phyloP scores from a whole-genome alignment of 1,284 basidiomycete genomes.

The Puccinia polysora region DNA sequence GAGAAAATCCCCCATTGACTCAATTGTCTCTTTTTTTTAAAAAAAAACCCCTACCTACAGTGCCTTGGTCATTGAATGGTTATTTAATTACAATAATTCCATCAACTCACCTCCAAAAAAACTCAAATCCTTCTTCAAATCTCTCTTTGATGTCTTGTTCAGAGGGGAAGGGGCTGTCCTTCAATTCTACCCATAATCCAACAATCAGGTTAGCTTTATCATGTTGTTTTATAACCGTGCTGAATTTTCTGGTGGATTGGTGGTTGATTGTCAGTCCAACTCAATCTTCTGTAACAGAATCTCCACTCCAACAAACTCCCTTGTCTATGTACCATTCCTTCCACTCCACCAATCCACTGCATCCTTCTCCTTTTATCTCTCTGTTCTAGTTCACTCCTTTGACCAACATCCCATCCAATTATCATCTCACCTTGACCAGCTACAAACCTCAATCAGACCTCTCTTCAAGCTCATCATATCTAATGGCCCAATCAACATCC shows the following conservation, averaged over 20 bases:
- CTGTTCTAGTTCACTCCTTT: slow-evolving; percentile 48
- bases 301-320: neutral
- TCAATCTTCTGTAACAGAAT: neutral
- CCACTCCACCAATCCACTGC: neutral
- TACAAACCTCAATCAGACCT: too few species aligned
- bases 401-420: too few species aligned
- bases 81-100: slow-evolving; percentile 91
- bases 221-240: slow-evolving; percentile 87
- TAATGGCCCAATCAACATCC: too few species aligned
- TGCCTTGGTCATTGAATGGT: slow-evolving; percentile 97
- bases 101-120: slow-evolving; percentile 89
- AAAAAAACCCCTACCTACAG: slow-evolving; percentile 57
- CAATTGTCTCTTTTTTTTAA: too few species aligned
- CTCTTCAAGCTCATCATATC: too few species aligned
- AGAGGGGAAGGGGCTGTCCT: slow-evolving; percentile 90
- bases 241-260: slow-evolving; percentile 92
- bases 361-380: neutral
- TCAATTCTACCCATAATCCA: slow-evolving; percentile 90
- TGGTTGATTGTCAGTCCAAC: slow-evolving; percentile 67
- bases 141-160: slow-evolving; percentile 81
- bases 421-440: too few species aligned
- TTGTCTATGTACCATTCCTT: neutral
- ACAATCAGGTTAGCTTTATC: slow-evolving; percentile 92
- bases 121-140: slow-evolving; percentile 89
- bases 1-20: neutral